phyloP scores from a whole-genome alignment of 768 basidiomycete species.

The Heimioporus sp. region DNA sequence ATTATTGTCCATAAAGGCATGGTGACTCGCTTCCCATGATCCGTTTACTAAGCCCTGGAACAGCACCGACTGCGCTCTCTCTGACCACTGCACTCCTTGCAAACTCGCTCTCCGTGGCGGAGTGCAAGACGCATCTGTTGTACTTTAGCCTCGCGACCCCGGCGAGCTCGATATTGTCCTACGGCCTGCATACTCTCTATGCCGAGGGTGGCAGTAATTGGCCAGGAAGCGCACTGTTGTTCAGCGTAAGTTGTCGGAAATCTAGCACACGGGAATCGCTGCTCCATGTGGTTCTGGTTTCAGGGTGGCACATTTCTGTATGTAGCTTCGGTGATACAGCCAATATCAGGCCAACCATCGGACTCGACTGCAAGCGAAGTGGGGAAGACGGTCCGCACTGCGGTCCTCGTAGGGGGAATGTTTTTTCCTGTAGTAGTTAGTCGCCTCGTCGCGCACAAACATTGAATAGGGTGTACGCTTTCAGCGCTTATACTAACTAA shows the following conservation, averaged over 20 bases:
- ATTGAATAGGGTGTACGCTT: constrained; percentile 19
- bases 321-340: constrained; percentile 88
- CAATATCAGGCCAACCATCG: constrained; percentile 52
- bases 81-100: constrained; percentile 83
- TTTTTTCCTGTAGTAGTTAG: constrained; percentile 64
- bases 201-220: constrained; percentile 43
- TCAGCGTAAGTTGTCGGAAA: constrained; percentile 61
- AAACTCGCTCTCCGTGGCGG: constrained; percentile 59
- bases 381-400: constrained; percentile 43
- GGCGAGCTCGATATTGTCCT: constrained; percentile 75
- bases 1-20: constrained; percentile 88
- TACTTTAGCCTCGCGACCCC: constrained; percentile 87
- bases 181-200: constrained; percentile 54
- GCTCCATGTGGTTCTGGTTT: not conserved
- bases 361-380: constrained; percentile 39
- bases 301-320: constrained; percentile 94
- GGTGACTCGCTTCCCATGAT: not conserved
- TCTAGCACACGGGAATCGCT: not conserved
- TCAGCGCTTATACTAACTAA: not conserved
- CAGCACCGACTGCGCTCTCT: constrained; percentile 90
- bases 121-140: constrained; percentile 72
- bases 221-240: constrained; percentile 76
- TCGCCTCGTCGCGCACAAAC: constrained; percentile 60
- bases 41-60: constrained; percentile 10
- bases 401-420: constrained; percentile 65